Evolutionary conservation across 495 filamentous ascomycete genomes (phyloP).

Genomic region (Aspergillus cavernicola): DNA sequence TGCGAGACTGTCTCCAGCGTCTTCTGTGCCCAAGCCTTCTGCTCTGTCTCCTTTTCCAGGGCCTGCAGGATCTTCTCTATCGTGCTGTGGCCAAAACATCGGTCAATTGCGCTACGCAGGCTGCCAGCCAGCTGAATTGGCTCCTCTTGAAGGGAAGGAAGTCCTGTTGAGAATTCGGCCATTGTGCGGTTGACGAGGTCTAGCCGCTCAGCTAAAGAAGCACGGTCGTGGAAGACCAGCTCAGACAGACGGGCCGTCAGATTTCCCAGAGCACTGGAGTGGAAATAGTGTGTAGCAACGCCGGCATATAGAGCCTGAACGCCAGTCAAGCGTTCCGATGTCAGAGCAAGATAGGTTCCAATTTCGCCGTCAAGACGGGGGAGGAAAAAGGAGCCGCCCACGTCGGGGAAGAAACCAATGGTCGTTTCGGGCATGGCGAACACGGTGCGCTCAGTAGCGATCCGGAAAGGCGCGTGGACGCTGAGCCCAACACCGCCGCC

Average conservation of each 20-base stretch:
- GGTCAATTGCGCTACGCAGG: slow-evolving; percentile 75
- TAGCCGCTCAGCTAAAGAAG: slow-evolving; percentile 55
- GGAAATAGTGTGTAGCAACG: slow-evolving; percentile 89
- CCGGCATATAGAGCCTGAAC: slow-evolving; percentile 78
- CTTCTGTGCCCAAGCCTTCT: slow-evolving; percentile 66
- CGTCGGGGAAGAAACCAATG: slow-evolving; percentile 98
- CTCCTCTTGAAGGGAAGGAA: slow-evolving; percentile 62
- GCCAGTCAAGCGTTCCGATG: slow-evolving; percentile 74
- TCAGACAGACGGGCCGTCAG: slow-evolving; percentile 85
- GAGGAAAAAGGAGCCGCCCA: slow-evolving; percentile 92
- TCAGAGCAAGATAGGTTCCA: slow-evolving; percentile 89
- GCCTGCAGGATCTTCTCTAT: slow-evolving; percentile 68
- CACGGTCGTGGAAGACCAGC: slow-evolving; percentile 77
- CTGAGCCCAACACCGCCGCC: slow-evolving; percentile 93
- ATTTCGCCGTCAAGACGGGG: slow-evolving; percentile 77
- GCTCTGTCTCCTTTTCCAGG: slow-evolving; percentile 54
- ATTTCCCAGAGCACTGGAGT: slow-evolving; percentile 76
- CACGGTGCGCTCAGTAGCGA: slow-evolving; percentile 90
- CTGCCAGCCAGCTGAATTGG: slow-evolving; percentile 59
- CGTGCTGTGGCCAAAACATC: slow-evolving; percentile 65
- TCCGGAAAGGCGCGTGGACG: slow-evolving; percentile 91
- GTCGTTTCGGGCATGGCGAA: slow-evolving; percentile 99
- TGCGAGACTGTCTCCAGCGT: slow-evolving; percentile 66
- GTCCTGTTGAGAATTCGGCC: slow-evolving; percentile 81
- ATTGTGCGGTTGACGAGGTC: slow-evolving; percentile 78